Evolutionary conservation across 495 filamentous ascomycete species (phyloP).

Genomic region (Aspergillus panamensis): DNA sequence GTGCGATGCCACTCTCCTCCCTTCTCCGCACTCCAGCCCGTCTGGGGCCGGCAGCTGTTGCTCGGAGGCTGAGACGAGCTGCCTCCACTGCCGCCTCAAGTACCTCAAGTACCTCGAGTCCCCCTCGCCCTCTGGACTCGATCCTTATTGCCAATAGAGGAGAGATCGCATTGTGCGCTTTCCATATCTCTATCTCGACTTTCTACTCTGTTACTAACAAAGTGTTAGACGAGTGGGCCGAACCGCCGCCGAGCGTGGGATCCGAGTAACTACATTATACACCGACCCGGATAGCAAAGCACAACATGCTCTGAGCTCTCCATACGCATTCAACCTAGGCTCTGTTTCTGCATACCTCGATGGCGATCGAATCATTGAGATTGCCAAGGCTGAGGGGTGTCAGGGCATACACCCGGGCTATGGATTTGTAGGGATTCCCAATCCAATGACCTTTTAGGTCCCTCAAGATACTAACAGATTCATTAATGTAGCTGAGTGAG

Average conservation of each 20-base stretch:
- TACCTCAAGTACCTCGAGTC: constrained; percentile 20
- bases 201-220: constrained; percentile 12
- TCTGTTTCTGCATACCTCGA: constrained; percentile 83
- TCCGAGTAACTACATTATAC: constrained; percentile 90
- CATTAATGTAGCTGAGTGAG: constrained; percentile 60
- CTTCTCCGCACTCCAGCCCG: constrained; percentile 47
- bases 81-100: constrained; percentile 34
- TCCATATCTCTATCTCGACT: background rate
- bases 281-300: constrained; percentile 85
- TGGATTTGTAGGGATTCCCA: constrained; percentile 66
- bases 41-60: constrained; percentile 32
- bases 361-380: constrained; percentile 82
- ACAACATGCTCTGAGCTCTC: constrained; percentile 84
- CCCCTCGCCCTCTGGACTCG: constrained; percentile 61
- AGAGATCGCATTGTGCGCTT: constrained; percentile 80
- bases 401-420: constrained; percentile 94
- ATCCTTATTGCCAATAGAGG: constrained; percentile 95
- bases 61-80: constrained; percentile 34
- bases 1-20: constrained; percentile 42
- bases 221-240: constrained; percentile 67
- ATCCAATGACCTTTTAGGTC: background rate
- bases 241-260: constrained; percentile 83
- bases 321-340: constrained; percentile 78
- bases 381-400: constrained; percentile 81
- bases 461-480: constrained; percentile 7